These are phyloP conservation scores for Senna siamea DNA, from an alignment of 306 rosid species.

Conservation along the genomic window DNA sequence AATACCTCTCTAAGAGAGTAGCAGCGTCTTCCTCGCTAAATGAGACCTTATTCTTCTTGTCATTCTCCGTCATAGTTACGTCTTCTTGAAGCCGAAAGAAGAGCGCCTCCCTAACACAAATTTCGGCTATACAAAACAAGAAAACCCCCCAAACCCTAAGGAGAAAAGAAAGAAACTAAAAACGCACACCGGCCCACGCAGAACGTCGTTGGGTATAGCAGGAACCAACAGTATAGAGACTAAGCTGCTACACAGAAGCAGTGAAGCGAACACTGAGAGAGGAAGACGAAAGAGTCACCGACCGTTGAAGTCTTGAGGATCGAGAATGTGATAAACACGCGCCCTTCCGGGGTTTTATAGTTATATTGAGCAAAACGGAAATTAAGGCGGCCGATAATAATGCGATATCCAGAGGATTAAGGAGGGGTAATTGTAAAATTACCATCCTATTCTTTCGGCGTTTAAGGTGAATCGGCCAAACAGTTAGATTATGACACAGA, in stretches of 20 bases:
- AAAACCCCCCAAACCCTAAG: constrained; percentile 49
- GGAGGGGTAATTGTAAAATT: background rate
- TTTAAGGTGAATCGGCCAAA: background rate
- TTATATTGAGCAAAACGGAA: background rate
- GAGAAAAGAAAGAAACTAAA: background rate
- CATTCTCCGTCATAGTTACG: constrained; percentile 50
- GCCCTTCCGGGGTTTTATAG: background rate
- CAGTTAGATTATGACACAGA: too few species aligned
- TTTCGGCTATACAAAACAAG: background rate
- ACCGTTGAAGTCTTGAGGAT: background rate
- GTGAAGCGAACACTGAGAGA: background rate
- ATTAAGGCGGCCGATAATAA: background rate
- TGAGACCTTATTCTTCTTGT: constrained; percentile 43
- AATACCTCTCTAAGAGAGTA: constrained; percentile 61
- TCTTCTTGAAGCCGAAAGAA: constrained; percentile 17
- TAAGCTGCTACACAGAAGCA: too few species aligned
- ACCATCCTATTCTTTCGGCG: too few species aligned
- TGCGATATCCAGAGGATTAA: background rate
- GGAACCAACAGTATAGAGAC: background rate
- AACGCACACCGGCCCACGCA: background rate
- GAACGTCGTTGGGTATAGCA: background rate
- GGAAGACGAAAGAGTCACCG: background rate
- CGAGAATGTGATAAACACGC: background rate
- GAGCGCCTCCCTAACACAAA: background rate
- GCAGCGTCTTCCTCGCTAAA: constrained; percentile 60